Base-by-base conservation (phyloP, 805 yeast species). In the Maudiozyma pseudohumilis region DNA sequence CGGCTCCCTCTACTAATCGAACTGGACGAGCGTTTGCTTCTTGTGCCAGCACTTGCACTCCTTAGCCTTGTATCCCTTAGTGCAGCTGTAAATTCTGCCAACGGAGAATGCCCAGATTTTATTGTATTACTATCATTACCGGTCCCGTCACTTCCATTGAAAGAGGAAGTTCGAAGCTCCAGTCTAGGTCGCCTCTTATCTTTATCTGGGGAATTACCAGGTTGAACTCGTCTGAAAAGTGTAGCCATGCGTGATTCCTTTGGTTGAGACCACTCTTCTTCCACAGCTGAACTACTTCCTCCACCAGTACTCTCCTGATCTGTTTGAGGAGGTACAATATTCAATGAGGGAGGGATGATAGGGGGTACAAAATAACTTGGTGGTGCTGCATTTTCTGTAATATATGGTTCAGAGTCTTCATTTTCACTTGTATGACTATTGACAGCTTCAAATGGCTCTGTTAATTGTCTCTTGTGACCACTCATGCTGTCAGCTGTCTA, bases 371-470 rank as follows among this genome's bases (percentile, higher is more conserved):
- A 19, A 19, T 4, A 8, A 13, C 19, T 16, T 13, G 31, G 16
- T 26, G 9, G 12, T 4, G 20, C 15, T 16, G 4, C 10, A 12
- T 16, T 16, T 21, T 15, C 11, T 6, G n/a, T 4, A 5, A 32
- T 34, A 10, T 22, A 15, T 3, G 9, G 25, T 19, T 31, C 41
- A 18, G 39, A 36, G 4, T 32, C 26, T 6, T 26, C 28, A 19
- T 29, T 23, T 11, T 15, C 32, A 33, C 19, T 33, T 18, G 35
- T 32, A 13, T 21, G 34, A 32, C 32, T 38, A 2, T 24, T 21
- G 7, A 32, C 12, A 16, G 46, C 48, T 28, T 49, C 54, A 19
- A 46, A 49, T 17, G 46, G 43, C 4, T 44, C 46, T 2, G 55
- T 49, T 9, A 50, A 36, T 16, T 43, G 43, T 34, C 55, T 47